Evolutionary conservation across 352 stramenopile species (phyloP), one percentile per base, ranked within the genome.

Genomic region (Thalassiosira sp.): DNA sequence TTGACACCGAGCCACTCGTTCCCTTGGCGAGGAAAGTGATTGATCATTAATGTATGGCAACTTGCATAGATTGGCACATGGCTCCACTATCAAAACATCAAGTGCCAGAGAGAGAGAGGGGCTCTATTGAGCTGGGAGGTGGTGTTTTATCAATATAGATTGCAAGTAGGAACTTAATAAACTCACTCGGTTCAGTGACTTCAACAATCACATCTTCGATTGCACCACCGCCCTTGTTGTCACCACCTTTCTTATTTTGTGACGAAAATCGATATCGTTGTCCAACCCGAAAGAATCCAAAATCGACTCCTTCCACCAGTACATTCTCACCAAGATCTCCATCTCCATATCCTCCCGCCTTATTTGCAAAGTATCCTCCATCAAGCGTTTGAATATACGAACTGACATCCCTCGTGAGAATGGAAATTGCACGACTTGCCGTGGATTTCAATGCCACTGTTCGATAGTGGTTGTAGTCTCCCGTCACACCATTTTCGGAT

Each of bases 381-480:
- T n/a, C n/a, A n/a, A n/a, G n/a, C 10, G n/a, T 48, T 59, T 20
- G 51, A 24, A 58, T 33, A 73, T 70, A 66, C 31, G 3, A 71
- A 16, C 18, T 72, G 0, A 83, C 58, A 76, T 86, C 78, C 15
- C 16, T 56, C 2, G 72, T 86, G 5, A 86, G 46, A 33, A 86
- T 76, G 0, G 66, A 86, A 13, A 86, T 46, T 3, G 78, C 78
- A 20, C 78, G 33, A 65, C 83, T 63, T 18, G 24, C 16, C 5
- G 81, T 84, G 1, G 58, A 75, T 42, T 69, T 64, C 13, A 88
- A 54, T 31, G 76, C 81, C 1, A 74, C 37, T 0, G 76, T 88
- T 25, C 76, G 48, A 56, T 85, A 85, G 42, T 88, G 76, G 65
- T 88, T 88, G 63, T 88, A 88, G 46, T 88, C 81, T n/a, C 68